A percentile compares a stretch with the other conserved stretches of the same genome.
phyloP scores from a whole-genome alignment of 2,329 filamentous ascomycete genomes.

The Fusarium robinianum region DNA sequence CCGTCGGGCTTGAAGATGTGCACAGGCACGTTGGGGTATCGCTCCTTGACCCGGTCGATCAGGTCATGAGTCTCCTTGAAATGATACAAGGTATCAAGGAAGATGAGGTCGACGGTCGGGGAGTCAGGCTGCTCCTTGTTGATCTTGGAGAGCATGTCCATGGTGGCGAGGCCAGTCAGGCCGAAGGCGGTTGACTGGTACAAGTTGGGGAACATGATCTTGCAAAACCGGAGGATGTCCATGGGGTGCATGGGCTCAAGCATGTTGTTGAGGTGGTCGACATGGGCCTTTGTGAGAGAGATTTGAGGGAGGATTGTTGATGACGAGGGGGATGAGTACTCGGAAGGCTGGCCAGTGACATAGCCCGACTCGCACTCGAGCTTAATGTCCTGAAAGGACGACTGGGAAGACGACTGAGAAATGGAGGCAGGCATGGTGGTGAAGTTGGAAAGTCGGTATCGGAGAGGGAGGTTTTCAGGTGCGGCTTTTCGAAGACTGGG shows the following conservation, averaged over 20 bases:
- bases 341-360: constrained; percentile 57
- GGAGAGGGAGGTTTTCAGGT: constrained; percentile 18
- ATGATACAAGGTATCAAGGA: constrained; percentile 84
- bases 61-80: constrained; percentile 77
- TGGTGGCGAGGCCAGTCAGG: constrained; percentile 76
- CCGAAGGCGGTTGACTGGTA: constrained; percentile 87
- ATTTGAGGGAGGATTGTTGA: constrained; percentile 67
- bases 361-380: constrained; percentile 79
- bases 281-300: constrained; percentile 83
- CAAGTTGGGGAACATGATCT: constrained; percentile 85
- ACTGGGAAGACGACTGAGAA: constrained; percentile 47
- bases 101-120: constrained; percentile 69
- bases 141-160: constrained; percentile 84
- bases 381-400: constrained; percentile 48
- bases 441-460: constrained; percentile 14
- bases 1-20: constrained; percentile 90
- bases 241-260: constrained; percentile 85
- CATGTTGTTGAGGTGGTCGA: constrained; percentile 89
- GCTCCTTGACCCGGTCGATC: constrained; percentile 72
- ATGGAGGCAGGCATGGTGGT: constrained; percentile 44
- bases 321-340: constrained; percentile 44
- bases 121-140: constrained; percentile 64
- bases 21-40: constrained; percentile 78
- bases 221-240: constrained; percentile 91
- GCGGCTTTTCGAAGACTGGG: constrained; percentile 31